Conservation (phyloP, 2,329 filamentous ascomycete species). For the Thelonectria olida region DNA sequence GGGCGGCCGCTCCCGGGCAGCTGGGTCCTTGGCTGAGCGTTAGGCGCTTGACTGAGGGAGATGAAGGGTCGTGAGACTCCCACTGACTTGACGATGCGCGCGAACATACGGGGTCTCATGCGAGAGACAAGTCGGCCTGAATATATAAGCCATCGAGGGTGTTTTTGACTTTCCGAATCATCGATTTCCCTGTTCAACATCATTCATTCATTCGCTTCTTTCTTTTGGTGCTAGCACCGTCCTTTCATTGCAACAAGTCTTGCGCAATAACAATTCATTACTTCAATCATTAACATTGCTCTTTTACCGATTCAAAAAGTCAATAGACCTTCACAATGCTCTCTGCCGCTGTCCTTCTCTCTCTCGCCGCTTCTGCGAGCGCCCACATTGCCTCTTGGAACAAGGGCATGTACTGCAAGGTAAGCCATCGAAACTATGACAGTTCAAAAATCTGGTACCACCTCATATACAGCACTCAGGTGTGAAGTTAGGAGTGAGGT, state of each 20-base stretch:
- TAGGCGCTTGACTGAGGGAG: conserved; percentile 21
- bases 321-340: conserved; percentile 23
- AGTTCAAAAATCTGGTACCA: too few species aligned
- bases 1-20: conserved; percentile 32
- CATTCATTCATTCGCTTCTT: conserved; percentile 23
- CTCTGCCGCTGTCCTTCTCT: conserved; percentile 31
- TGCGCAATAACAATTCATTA: background rate
- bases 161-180: background rate
- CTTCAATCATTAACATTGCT: conserved; percentile 2
- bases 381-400: conserved; percentile 42
- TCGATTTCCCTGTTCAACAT: conserved; percentile 1
- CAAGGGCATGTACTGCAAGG: conserved; percentile 41
- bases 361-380: conserved; percentile 30
- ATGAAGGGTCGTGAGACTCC: conserved; percentile 29
- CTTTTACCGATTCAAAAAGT: conserved; percentile 3
- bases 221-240: conserved; percentile 30
- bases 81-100: conserved; percentile 1
- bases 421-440: conserved; percentile 19
- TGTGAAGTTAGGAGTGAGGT: too few species aligned
- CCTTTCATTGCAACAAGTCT: conserved; percentile 25
- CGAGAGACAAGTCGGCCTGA: background rate
- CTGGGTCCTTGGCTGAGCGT: background rate
- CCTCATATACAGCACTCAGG: too few species aligned
- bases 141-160: conserved; percentile 2
- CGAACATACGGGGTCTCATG: background rate